These are phyloP conservation scores for Diplocarpon rosae DNA, from an alignment of 2,329 filamentous ascomycete genomes.

Conservation along the genomic window DNA sequence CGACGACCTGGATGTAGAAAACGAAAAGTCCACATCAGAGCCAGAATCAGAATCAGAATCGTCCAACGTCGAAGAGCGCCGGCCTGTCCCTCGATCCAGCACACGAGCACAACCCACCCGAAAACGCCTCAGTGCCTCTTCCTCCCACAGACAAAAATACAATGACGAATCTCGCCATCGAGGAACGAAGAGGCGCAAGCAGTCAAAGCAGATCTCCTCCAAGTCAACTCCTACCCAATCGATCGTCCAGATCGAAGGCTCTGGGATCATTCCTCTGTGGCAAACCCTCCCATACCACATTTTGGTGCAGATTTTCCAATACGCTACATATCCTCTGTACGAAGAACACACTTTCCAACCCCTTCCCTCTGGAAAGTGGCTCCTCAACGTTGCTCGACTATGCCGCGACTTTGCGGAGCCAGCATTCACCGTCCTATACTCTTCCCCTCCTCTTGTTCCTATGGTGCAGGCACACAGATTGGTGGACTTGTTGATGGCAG, in stretches of 20 bases:
- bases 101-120: no score
- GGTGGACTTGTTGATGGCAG: conserved; percentile 41
- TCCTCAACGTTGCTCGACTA: conserved; percentile 49
- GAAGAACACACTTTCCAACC: conserved; percentile 35
- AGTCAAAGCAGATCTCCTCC: conserved; percentile 3
- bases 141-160: not conserved
- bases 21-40: conserved; percentile 5
- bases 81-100: conserved; percentile 1
- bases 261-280: conserved; percentile 42
- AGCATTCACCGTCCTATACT: conserved; percentile 62
- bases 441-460: conserved; percentile 51
- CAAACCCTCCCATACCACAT: conserved; percentile 55
- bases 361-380: conserved; percentile 43
- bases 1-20: conserved; percentile 4
- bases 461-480: conserved; percentile 35
- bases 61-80: not conserved
- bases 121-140: conserved; percentile 6
- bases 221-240: conserved; percentile 1
- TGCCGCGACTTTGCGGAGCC: conserved; percentile 61
- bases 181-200: conserved; percentile 15
- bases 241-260: conserved; percentile 3
- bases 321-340: conserved; percentile 49
- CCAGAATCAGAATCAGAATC: conserved; percentile 1
- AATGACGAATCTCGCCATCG: conserved; percentile 1
- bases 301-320: conserved; percentile 58